A percentile compares a stretch with the other conserved stretches of the same genome.
Evolutionary conservation across 345 rosid genomes (phyloP).

Genomic region (Citrus trifoliata): DNA sequence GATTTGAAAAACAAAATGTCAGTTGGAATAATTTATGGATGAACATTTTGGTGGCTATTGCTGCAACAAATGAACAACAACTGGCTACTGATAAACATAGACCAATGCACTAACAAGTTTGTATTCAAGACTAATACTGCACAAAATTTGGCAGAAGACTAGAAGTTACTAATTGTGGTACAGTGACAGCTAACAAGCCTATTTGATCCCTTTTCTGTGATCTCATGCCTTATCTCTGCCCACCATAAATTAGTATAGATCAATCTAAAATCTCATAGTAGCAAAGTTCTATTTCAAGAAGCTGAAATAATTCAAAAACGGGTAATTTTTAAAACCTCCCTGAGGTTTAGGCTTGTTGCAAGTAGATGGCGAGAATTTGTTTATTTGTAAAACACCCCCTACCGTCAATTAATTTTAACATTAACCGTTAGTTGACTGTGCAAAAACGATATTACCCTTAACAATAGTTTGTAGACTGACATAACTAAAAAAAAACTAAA

Average conservation of each 20-base stretch:
- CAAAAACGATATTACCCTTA: no score
- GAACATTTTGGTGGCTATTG: neutral
- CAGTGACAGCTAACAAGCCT: neutral
- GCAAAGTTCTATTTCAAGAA: neutral
- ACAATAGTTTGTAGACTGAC: no score
- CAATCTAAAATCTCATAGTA: neutral
- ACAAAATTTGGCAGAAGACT: neutral
- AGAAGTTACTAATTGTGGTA: neutral
- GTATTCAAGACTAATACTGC: neutral
- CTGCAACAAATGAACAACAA: neutral
- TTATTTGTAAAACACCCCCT: no score
- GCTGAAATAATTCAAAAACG: neutral
- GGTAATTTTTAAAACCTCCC: no score
- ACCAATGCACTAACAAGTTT: neutral
- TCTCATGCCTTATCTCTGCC: neutral
- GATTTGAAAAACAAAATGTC: neutral
- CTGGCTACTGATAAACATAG: neutral
- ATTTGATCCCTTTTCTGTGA: neutral
- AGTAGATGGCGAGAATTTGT: no score
- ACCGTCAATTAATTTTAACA: no score
- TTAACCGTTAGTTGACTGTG: no score
- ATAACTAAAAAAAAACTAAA: no score
- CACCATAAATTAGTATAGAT: neutral
- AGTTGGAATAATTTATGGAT: neutral
- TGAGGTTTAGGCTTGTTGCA: no score